Percentiles rank a stretch among this genome's conserved stretches.
These are phyloP conservation scores for Backusella mclennaniae DNA, from an alignment of 192 early-diverging fungal species.

Conservation along the genomic window DNA sequence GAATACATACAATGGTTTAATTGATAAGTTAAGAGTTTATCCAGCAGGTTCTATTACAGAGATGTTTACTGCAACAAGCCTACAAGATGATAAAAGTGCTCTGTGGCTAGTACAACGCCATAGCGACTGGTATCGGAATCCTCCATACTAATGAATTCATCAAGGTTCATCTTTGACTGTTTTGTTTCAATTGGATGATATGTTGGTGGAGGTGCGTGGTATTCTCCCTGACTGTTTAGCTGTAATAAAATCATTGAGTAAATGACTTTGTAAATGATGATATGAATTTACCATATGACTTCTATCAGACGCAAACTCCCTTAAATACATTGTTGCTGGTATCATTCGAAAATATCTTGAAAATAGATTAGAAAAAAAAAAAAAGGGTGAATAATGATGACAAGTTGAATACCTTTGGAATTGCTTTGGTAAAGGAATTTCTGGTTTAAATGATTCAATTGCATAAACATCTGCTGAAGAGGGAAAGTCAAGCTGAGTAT, in stretches of 20 bases:
- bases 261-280: neutral
- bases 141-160: conserved; percentile 19
- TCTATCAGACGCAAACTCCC: conserved; percentile 23
- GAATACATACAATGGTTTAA: too few relatives aligned
- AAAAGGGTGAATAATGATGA: neutral
- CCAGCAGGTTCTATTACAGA: neutral
- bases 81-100: conserved; percentile 10
- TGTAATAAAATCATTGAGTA: neutral
- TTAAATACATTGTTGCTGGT: conserved; percentile 9
- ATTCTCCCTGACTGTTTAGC: conserved; percentile 8
- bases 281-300: conserved; percentile 22
- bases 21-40: too few relatives aligned
- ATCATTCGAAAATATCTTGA: conserved; percentile 21
- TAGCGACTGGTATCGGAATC: neutral
- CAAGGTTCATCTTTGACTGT: conserved; percentile 12
- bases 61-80: neutral
- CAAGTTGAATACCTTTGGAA: conserved; percentile 17
- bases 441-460: conserved; percentile 12
- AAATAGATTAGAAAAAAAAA: neutral
- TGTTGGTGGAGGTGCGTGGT: conserved; percentile 12
- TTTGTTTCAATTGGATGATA: conserved; percentile 5
- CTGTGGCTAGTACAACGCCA: conserved; percentile 8
- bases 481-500: conserved; percentile 16
- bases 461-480: conserved; percentile 2
- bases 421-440: neutral